Percentiles rank a stretch among this genome's conserved stretches.
Conservation (phyloP, 768 basidiomycete species). For the Suillus bovinus region DNA sequence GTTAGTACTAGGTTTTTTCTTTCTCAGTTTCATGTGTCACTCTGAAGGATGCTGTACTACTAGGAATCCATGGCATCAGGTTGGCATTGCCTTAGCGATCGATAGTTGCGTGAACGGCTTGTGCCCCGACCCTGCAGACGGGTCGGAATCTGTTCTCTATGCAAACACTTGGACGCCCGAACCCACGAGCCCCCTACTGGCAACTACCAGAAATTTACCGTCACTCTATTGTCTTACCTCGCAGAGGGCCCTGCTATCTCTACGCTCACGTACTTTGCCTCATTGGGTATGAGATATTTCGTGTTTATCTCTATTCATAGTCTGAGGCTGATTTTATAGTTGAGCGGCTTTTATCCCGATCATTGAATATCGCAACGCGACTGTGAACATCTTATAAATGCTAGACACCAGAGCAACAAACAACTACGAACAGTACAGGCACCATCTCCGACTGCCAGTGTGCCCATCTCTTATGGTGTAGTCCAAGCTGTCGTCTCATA, state of each 20-base stretch:
- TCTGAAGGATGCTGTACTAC: too few species aligned
- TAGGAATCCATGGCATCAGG: conserved; percentile 25
- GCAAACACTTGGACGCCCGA: conserved; percentile 30
- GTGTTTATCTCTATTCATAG: neutral
- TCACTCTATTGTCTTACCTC: conserved; percentile 16
- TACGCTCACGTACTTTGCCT: conserved; percentile 31
- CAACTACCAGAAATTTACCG: conserved; percentile 30
- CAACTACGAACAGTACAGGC: too few species aligned
- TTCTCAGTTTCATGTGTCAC: neutral
- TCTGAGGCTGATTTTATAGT: conserved; percentile 13
- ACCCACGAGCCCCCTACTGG: conserved; percentile 15
- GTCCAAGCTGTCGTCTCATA: too few species aligned
- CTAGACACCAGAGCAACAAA: neutral
- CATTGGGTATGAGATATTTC: conserved; percentile 16
- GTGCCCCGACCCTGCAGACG: conserved; percentile 23
- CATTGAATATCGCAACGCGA: conserved; percentile 29
- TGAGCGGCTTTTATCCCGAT: conserved; percentile 25
- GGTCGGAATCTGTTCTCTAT: conserved; percentile 28
- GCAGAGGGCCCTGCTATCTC: conserved; percentile 26
- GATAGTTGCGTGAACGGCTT: conserved; percentile 18
- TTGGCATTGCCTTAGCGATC: conserved; percentile 33
- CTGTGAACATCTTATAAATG: conserved; percentile 21
- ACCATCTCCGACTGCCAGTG: too few species aligned
- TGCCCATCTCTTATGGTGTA: too few species aligned
- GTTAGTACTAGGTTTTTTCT: conserved; percentile 16